Evolutionary conservation across 2,329 filamentous ascomycete genomes (phyloP), one percentile per base, ranked within the genome.

Genomic region (Ilyonectria mors-panacis): DNA sequence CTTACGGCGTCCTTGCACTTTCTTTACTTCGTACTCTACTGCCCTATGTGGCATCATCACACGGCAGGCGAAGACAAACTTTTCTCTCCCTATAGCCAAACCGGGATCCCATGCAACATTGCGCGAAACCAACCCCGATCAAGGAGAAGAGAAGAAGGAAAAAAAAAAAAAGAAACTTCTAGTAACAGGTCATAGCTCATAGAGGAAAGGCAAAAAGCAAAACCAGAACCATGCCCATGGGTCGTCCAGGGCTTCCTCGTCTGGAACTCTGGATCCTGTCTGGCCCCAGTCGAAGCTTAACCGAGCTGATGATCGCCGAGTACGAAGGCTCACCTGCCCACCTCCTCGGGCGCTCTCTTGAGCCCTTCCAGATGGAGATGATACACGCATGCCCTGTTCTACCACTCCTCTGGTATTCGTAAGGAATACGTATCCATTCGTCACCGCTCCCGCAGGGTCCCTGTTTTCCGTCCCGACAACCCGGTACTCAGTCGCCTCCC

Each of bases 381-480:
- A 59, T 50, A 59, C 45, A 59, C 39, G 42, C 48, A 48, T 30
- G 10, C 30, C 59, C 47, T 33, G 15, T 10, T 19, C 19, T 35
- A 30, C 10, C 50, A 30, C n/a, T 39, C 37, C 17, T 13, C 13
- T 17, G 39, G 39, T 42, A 42, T 42, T 42, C 39, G 39, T 42
- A 42, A 6, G 5, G 15, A 21, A 3, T 17, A 23, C 44, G 44
- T 23, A 51, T 58, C 61, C 61, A 45, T 59, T 70, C 63, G 63
- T 48, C 58, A 59, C 61, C 47, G 47, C 37, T 39, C 47, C 51
- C 56, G 48, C 23, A 6, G 10, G 44, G 19, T n/a, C 65, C 71
- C 61, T 68, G 62, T 51, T 58, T 68, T 62, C 64, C 58, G 72
- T 70, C 70, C 70, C 72, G 69, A 62, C 65, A 63, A 67, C 45